These are phyloP conservation scores for Brassica nigra DNA, from an alignment of 345 rosid species.

Conservation along the genomic window DNA sequence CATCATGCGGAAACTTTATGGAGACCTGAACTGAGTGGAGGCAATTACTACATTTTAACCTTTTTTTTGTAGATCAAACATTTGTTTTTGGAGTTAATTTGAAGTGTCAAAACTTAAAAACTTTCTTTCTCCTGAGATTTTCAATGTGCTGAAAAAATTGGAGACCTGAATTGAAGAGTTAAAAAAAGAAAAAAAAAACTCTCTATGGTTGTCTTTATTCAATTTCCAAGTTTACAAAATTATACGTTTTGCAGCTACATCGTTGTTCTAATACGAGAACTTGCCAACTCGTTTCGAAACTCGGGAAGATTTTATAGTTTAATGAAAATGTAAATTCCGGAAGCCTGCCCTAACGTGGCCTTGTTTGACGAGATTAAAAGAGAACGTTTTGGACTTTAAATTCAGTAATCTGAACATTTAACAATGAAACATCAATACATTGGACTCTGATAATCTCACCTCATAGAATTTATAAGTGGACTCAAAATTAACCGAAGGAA, in stretches of 20 bases:
- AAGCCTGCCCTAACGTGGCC: not conserved
- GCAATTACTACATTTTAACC: not conserved
- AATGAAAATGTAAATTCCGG: not conserved
- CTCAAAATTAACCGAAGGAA: not conserved
- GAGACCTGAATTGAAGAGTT: conserved; percentile 44
- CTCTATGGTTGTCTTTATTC: no score
- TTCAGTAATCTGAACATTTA: not conserved
- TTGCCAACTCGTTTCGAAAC: not conserved
- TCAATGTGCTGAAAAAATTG: conserved; percentile 27
- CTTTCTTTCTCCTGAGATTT: conserved; percentile 42
- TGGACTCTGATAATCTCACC: no score
- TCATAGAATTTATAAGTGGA: no score
- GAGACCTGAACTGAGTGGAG: conserved; percentile 44
- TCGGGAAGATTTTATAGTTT: no score
- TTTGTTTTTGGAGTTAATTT: not conserved
- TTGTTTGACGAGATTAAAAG: no score
- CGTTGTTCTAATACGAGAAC: no score
- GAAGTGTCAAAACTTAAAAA: conserved; percentile 14
- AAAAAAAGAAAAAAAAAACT: no score
- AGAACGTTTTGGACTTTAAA: not conserved
- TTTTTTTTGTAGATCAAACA: not conserved
- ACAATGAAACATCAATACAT: not conserved
- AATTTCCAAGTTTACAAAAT: no score
- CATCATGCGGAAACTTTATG: conserved; percentile 31
- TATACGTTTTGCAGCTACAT: not conserved